A percentile compares a stretch with the other conserved stretches of the same genome.
These are phyloP conservation scores for Leccinum variabile DNA, from an alignment of 1,284 basidiomycete genomes.

Conservation along the genomic window DNA sequence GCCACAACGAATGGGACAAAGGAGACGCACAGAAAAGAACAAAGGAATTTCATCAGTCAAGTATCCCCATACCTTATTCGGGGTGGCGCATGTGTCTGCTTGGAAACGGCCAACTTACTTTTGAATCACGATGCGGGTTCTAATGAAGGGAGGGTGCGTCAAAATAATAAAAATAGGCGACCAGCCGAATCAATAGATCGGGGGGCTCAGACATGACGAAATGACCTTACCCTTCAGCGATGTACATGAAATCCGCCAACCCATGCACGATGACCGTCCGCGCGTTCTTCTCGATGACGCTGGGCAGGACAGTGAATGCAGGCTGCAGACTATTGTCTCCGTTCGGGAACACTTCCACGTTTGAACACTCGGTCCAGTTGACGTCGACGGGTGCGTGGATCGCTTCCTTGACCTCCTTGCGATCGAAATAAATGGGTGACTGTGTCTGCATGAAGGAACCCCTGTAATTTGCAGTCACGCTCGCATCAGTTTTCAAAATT, in stretches of 20 bases:
- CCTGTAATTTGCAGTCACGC: not conserved
- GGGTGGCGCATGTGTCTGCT: not conserved
- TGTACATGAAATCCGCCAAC: conserved; percentile 67
- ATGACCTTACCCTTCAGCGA: conserved; percentile 64
- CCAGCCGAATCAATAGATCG: not conserved
- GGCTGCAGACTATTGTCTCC: conserved; percentile 64
- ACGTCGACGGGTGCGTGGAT: conserved; percentile 69
- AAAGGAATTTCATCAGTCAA: not conserved
- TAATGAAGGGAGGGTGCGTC: conserved; percentile 22
- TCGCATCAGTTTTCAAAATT: not conserved
- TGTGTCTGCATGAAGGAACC: not conserved
- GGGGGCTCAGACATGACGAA: not conserved
- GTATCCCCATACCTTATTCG: not conserved
- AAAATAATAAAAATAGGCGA: not conserved
- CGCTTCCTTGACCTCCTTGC: conserved; percentile 52
- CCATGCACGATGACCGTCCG: conserved; percentile 72
- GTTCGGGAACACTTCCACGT: conserved; percentile 57
- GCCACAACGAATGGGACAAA: not conserved
- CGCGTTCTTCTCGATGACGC: conserved; percentile 73
- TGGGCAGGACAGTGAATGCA: conserved; percentile 63
- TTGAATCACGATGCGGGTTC: conserved; percentile 63
- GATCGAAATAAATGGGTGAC: not conserved
- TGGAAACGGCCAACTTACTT: conserved; percentile 47
- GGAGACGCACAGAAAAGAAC: not conserved
- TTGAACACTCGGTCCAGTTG: conserved; percentile 64